Evolutionary conservation across 2,329 filamentous ascomycete species (phyloP).

Genomic region (Xylariaceae sp.): DNA sequence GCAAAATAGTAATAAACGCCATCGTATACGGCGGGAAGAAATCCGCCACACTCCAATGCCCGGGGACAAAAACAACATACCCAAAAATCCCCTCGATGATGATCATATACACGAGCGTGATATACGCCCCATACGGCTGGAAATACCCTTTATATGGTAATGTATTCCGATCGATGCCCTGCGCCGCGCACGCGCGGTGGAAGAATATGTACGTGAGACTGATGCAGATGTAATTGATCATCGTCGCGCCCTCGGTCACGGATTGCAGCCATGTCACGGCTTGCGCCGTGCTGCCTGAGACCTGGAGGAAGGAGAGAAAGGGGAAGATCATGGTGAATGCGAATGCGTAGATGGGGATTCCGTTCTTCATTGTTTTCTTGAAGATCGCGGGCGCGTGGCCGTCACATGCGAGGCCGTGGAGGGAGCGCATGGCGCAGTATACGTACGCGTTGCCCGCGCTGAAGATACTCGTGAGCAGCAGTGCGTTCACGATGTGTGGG

Average conservation of each 20-base stretch:
- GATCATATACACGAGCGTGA: slow-evolving; percentile 40
- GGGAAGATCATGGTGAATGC: slow-evolving; percentile 53
- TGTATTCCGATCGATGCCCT: slow-evolving; percentile 51
- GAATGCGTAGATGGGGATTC: slow-evolving; percentile 62
- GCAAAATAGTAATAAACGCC: slow-evolving; percentile 43
- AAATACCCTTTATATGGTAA: slow-evolving; percentile 56
- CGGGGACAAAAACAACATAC: slow-evolving; percentile 45
- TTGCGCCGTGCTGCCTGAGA: slow-evolving; percentile 27
- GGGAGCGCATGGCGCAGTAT: slow-evolving; percentile 55
- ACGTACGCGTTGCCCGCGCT: slow-evolving; percentile 58
- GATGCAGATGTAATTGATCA: slow-evolving; percentile 61
- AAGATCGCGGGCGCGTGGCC: slow-evolving; percentile 50
- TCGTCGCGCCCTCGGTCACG: slow-evolving; percentile 37
- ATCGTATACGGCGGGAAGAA: slow-evolving; percentile 48
- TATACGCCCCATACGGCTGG: slow-evolving; percentile 53
- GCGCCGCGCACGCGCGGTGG: slow-evolving; percentile 48
- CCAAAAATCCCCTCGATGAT: slow-evolving; percentile 49
- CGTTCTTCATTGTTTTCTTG: slow-evolving; percentile 48
- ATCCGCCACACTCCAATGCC: slow-evolving; percentile 32
- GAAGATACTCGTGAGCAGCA: slow-evolving; percentile 55
- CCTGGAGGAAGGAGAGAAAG: slow-evolving; percentile 51
- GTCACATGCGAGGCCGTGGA: slow-evolving; percentile 55
- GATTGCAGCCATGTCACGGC: slow-evolving; percentile 34
- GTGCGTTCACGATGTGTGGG: slow-evolving; percentile 57
- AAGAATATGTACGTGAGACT: slow-evolving; percentile 54